phyloP scores from a whole-genome alignment of 495 filamentous ascomycete species.

The Aspergillus olivimuriae region DNA sequence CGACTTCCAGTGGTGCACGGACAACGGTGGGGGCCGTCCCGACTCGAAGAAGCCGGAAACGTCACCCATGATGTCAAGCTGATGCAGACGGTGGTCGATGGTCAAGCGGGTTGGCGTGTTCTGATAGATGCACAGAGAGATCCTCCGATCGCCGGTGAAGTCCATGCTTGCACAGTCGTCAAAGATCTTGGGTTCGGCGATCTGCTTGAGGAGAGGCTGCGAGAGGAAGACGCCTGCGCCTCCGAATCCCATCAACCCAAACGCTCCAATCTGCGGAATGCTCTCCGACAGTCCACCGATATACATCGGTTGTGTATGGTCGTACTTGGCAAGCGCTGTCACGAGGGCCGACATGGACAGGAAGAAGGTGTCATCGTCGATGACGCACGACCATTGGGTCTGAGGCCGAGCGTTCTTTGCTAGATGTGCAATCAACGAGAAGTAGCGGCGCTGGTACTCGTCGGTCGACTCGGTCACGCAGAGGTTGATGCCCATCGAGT shows the following conservation, averaged over 20 bases:
- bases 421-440: slow-evolving; percentile 49
- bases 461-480: slow-evolving; percentile 44
- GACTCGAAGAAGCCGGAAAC: slow-evolving; percentile 52
- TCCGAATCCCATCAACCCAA: slow-evolving; percentile 51
- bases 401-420: slow-evolving; percentile 36
- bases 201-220: slow-evolving; percentile 35
- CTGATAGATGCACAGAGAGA: slow-evolving; percentile 47
- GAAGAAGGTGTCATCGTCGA: slow-evolving; percentile 71
- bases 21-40: slow-evolving; percentile 41
- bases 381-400: slow-evolving; percentile 54
- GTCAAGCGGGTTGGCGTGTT: slow-evolving; percentile 44
- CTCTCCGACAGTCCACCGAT: slow-evolving; percentile 53
- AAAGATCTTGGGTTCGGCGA: slow-evolving; percentile 28
- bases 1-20: slow-evolving; percentile 55
- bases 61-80: slow-evolving; percentile 47
- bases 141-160: slow-evolving; percentile 40
- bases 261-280: slow-evolving; percentile 40
- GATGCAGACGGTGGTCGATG: slow-evolving; percentile 45
- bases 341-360: slow-evolving; percentile 45
- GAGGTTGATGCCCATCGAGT: slow-evolving; percentile 43
- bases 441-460: slow-evolving; percentile 51
- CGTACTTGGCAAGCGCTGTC: slow-evolving; percentile 37
- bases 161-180: slow-evolving; percentile 34
- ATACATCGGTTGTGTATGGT: slow-evolving; percentile 42
- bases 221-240: slow-evolving; percentile 57